Evolutionary conservation across 108 stramenopile species (phyloP).

Genomic region (Epithemia pelagica): DNA sequence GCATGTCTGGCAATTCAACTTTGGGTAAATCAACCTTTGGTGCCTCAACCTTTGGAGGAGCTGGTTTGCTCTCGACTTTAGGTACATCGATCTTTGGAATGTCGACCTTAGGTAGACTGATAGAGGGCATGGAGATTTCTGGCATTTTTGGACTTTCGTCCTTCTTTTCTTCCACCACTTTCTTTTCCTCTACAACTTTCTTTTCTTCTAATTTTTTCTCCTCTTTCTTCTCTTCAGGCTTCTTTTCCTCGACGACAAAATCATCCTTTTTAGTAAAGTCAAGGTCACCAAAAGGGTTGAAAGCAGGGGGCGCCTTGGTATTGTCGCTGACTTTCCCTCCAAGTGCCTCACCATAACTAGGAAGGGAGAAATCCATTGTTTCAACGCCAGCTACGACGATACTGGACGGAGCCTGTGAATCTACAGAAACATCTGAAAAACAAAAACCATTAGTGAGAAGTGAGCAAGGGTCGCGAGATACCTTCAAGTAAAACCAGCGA

Average conservation of each 20-base stretch:
- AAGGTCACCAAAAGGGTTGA: constrained; percentile 31
- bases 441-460: not conserved
- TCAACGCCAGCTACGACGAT: constrained; percentile 20
- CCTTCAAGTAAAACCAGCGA: not conserved
- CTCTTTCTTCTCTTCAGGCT: constrained; percentile 28
- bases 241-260: constrained; percentile 32
- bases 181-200: constrained; percentile 35
- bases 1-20: constrained; percentile 34
- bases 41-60: not conserved
- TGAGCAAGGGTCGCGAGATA: not conserved
- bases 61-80: constrained; percentile 23
- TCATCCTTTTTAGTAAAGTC: constrained; percentile 25
- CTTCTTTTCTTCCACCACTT: constrained; percentile 42
- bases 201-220: constrained; percentile 41
- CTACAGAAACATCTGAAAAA: not conserved
- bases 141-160: constrained; percentile 36
- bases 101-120: constrained; percentile 22
- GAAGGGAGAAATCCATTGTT: constrained; percentile 72
- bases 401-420: not conserved
- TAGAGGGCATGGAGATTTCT: constrained; percentile 28
- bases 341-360: constrained; percentile 50
- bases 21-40: constrained; percentile 22
- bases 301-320: constrained; percentile 21
- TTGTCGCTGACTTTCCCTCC: constrained; percentile 6
- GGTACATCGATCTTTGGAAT: constrained; percentile 33